Evolutionary conservation across 352 stramenopile genomes (phyloP), one percentile per base, ranked within the genome.

Genomic region (Lagenidium giganteum): DNA sequence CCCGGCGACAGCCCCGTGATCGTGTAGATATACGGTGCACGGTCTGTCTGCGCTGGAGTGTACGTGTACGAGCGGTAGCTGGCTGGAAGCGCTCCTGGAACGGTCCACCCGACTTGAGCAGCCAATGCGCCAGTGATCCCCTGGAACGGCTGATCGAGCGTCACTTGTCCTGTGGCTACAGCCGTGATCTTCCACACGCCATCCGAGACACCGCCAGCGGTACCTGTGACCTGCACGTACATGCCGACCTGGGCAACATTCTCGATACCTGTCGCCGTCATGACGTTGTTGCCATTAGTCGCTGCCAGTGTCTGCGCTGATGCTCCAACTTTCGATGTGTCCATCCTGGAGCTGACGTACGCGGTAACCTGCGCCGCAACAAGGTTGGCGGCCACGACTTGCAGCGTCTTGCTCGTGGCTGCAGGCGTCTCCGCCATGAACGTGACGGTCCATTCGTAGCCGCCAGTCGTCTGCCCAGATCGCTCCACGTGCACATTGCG

Each of bases 401-500:
- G 39, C 9, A 94, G 44, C 7, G 46, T 58, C 22, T 73, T 83
- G 4, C 58, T 43, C 13, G 39, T 63, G 9, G 55, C 36, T 0
- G 72, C 54, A 7, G 75, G 77, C 2, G 61, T 42, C 45, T 91
- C 77, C 3, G 64, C 66, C 3, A 83, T 23, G 50, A 93, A 94
- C 16, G 79, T 90, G 18, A 94, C 63, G 1, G 64, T 86, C 81
- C 81, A 93, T 43, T 84, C 55, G 42, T 79, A 93, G 0, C 81
- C 81, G 12, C 67, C 72, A 2, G 17, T 45, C 21, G 67, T 61
- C 1, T 47, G 9, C 1, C 34, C 1, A 1, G 81, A 92, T 3
- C 82, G 72, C 39, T 92, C 57, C 1, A 97, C 86, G 16, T 81
- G 69, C 17, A 97, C 85, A 32, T 60, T 70, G 3, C 85, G 79